These are phyloP conservation scores for Aspergillus sp. DNA, from an alignment of 2,329 filamentous ascomycete species.

Conservation along the genomic window DNA sequence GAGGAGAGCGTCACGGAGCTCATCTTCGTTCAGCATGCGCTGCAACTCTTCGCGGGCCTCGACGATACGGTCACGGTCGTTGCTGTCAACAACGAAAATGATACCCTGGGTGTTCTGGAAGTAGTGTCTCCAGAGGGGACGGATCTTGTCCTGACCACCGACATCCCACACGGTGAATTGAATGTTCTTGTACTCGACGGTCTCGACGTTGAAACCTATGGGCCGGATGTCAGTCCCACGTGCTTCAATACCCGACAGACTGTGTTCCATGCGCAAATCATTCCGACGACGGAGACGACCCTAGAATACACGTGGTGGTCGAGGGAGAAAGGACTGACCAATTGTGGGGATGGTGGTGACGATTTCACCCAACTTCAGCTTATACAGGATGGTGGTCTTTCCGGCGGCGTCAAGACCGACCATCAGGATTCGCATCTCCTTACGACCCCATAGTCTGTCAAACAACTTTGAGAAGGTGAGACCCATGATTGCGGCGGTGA, in stretches of 20 bases:
- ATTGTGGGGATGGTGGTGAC: slow-evolving; percentile 99
- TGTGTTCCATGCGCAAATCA: slow-evolving; percentile 1
- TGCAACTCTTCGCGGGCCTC: slow-evolving; percentile 95
- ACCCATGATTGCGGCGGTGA: slow-evolving; percentile 70
- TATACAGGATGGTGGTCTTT: slow-evolving; percentile 99
- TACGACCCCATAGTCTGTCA: slow-evolving; percentile 95
- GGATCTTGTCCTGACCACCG: slow-evolving; percentile 99
- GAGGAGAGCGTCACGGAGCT: slow-evolving; percentile 93
- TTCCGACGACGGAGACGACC: neutral
- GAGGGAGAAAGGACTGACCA: slow-evolving; percentile 51
- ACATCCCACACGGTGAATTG: slow-evolving; percentile 99
- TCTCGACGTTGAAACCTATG: slow-evolving; percentile 97
- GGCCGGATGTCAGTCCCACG: neutral
- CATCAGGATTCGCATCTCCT: slow-evolving; percentile 99
- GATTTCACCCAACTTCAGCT: slow-evolving; percentile 97
- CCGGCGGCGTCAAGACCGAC: slow-evolving; percentile 98
- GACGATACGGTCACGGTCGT: slow-evolving; percentile 95
- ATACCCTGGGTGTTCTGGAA: slow-evolving; percentile 99
- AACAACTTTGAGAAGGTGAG: slow-evolving; percentile 95
- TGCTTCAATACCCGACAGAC: neutral
- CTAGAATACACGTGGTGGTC: neutral
- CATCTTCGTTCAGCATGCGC: slow-evolving; percentile 97
- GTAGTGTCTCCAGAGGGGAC: slow-evolving; percentile 98
- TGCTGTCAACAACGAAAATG: slow-evolving; percentile 99
- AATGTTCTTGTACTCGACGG: slow-evolving; percentile 99